Evolutionary conservation across 2,329 filamentous ascomycete species (phyloP).

Genomic region (Claviceps sp.): DNA sequence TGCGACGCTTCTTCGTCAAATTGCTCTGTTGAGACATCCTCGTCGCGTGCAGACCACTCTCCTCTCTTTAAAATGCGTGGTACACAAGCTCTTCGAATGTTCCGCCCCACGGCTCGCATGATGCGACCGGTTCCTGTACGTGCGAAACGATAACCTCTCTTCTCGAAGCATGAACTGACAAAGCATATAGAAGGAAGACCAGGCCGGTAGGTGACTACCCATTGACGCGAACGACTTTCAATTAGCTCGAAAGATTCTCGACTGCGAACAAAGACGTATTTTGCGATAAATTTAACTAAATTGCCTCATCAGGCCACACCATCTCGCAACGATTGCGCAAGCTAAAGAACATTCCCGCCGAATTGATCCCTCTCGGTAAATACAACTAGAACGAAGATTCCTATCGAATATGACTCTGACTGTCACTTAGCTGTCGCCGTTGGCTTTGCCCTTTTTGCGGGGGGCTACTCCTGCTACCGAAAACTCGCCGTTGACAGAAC

Average conservation of each 20-base stretch:
- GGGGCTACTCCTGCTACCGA: constrained; percentile 64
- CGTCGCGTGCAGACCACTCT: constrained; percentile 10
- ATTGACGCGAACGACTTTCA: not conserved
- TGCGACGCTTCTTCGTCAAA: constrained; percentile 19
- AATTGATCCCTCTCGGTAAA: constrained; percentile 87
- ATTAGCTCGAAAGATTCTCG: not conserved
- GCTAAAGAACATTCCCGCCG: constrained; percentile 79
- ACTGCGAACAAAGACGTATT: not conserved
- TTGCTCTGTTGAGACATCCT: constrained; percentile 14
- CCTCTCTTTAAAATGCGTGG: constrained; percentile 43
- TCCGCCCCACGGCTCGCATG: constrained; percentile 52
- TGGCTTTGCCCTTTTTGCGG: constrained; percentile 68
- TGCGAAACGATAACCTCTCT: constrained; percentile 5
- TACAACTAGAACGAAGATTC: not conserved
- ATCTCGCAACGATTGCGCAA: constrained; percentile 88
- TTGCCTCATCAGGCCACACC: constrained; percentile 60
- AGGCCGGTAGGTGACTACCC: constrained; percentile 43
- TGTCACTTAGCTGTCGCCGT: constrained; percentile 61
- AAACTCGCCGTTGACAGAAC: constrained; percentile 88
- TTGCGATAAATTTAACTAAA: not conserved
- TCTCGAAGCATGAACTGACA: constrained; percentile 13
- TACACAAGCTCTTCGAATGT: constrained; percentile 53
- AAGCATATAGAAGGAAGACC: constrained; percentile 46
- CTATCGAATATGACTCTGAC: constrained; percentile 1
- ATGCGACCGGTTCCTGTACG: constrained; percentile 61